Base-by-base conservation (phyloP, 345 rosid genomes). In the Cardiospermum halicacabum region DNA sequence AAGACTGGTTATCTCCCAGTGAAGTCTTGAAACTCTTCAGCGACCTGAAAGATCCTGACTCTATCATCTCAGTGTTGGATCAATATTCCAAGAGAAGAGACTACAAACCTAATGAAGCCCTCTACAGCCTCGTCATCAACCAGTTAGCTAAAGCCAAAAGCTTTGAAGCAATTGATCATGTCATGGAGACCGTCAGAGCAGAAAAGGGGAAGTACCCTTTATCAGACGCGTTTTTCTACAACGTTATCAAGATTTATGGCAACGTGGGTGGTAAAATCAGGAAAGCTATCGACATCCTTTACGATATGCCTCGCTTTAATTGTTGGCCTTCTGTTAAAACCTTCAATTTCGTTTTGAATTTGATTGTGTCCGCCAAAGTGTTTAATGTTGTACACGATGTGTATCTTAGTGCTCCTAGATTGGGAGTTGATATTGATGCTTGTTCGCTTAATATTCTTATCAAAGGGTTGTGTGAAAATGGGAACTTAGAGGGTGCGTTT, bases 391-490 rank as follows among this genome's bases (percentile, higher is more conserved):
- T 82, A 60, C 87, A 74, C 47, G 86, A 75, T 50, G 77, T 90
- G 36, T 93, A 83, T 39, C 47, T 72, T 48, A 74, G 75, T 36
- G 98, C 91, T 53, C 83, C 94, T 22, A 69, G 30, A 42, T 66
- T 90, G 59, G 94, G 98, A 30, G 73, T 90, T 1, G 96, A 85
- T 65, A 85, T 90, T 36, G 98, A 93, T 66, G 87, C 86, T 31
- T 90, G 96, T 60, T 84, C 89, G 56, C 77, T 93, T 74, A 93
- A 90, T 69, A 88, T 93, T 70, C 75, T 93, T 27, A 72, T 93
- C 10, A 93, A 90, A 30, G 97, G 92, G 6, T 42, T 93, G 40
- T 85, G 94, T 40, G 84, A 85, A 74, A 84, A 76, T 66, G 92
- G 94, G 77, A 82, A 82, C 24, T 27, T 88, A 19, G 72, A 72